Conservation (phyloP, 805 yeast genomes). For the Ogataea minuta region DNA sequence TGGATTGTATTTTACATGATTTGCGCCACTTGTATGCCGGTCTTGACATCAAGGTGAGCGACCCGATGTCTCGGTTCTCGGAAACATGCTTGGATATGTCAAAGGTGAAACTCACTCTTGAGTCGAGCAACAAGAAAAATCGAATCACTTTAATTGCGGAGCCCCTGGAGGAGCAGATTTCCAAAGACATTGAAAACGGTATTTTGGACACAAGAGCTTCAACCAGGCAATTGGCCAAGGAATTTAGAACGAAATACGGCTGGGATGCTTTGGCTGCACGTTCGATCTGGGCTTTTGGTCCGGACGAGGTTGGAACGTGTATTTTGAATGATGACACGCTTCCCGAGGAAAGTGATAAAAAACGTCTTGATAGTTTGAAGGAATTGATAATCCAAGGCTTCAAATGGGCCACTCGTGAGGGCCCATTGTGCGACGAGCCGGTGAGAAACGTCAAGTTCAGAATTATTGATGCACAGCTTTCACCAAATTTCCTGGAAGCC, state of each 20-base stretch:
- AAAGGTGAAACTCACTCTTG: slow-evolving; percentile 61
- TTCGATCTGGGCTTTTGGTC: slow-evolving; percentile 77
- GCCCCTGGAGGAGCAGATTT: slow-evolving; percentile 59
- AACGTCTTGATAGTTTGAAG: slow-evolving; percentile 42
- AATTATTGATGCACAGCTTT: slow-evolving; percentile 57
- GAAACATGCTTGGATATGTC: slow-evolving; percentile 74
- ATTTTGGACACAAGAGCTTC: slow-evolving; percentile 34
- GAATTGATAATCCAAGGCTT: slow-evolving; percentile 73
- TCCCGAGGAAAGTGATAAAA: slow-evolving; percentile 65
- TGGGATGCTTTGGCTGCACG: slow-evolving; percentile 88
- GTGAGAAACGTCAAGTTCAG: slow-evolving; percentile 68
- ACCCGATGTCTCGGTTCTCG: slow-evolving; percentile 74
- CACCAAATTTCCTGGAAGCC: slow-evolving; percentile 46
- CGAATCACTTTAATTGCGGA: slow-evolving; percentile 72
- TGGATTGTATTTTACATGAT: slow-evolving; percentile 82
- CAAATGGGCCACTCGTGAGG: slow-evolving; percentile 77
- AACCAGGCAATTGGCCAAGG: slow-evolving; percentile 46
- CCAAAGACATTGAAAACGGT: slow-evolving; percentile 54
- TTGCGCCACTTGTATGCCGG: slow-evolving; percentile 61
- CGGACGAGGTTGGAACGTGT: slow-evolving; percentile 54
- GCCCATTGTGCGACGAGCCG: slow-evolving; percentile 90
- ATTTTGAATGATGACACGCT: slow-evolving; percentile 67
- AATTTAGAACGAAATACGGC: slow-evolving; percentile 53
- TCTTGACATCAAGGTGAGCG: slow-evolving; percentile 77
- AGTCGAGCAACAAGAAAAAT: slow-evolving; percentile 53